phyloP scores from a whole-genome alignment of 2,329 filamentous ascomycete species.

The Penicillium sp. region DNA sequence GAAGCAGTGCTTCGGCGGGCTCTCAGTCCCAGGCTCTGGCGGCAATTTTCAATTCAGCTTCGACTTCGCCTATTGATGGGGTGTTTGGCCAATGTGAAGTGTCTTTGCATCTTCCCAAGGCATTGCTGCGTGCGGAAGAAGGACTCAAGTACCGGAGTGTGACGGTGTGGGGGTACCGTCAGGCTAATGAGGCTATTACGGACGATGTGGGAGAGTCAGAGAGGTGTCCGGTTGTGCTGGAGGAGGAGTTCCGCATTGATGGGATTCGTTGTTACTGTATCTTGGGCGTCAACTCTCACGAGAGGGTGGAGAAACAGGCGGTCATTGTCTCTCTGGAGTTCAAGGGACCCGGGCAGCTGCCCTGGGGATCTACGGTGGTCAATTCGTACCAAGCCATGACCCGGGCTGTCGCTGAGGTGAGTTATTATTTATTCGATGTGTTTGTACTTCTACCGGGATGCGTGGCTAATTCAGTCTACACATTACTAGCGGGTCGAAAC shows the following conservation, averaged over 20 bases:
- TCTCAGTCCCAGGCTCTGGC: no score
- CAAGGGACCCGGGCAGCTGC: slow-evolving; percentile 26
- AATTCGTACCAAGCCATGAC: slow-evolving; percentile 35
- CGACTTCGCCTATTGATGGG: no score
- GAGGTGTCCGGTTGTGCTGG: no score
- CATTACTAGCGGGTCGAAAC: slow-evolving; percentile 38
- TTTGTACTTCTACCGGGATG: background rate
- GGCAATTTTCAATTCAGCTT: no score
- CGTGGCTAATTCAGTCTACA: background rate
- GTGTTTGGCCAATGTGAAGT: slow-evolving; percentile 37
- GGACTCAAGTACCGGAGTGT: slow-evolving; percentile 35
- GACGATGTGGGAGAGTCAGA: no score
- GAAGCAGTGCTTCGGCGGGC: no score
- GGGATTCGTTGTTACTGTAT: slow-evolving; percentile 41
- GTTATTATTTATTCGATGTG: slow-evolving; percentile 3
- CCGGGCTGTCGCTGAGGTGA: slow-evolving; percentile 34
- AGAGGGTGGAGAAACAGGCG: slow-evolving; percentile 44
- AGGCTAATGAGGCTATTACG: no score
- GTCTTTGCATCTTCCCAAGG: slow-evolving; percentile 38
- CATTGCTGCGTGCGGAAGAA: slow-evolving; percentile 36
- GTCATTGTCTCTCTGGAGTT: slow-evolving; percentile 38
- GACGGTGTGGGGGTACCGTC: no score
- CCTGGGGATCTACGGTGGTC: slow-evolving; percentile 28
- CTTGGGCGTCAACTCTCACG: slow-evolving; percentile 46
- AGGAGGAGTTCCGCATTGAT: slow-evolving; percentile 37